Conservation (phyloP, 768 basidiomycete species). For the Butyriboletus loyo region DNA sequence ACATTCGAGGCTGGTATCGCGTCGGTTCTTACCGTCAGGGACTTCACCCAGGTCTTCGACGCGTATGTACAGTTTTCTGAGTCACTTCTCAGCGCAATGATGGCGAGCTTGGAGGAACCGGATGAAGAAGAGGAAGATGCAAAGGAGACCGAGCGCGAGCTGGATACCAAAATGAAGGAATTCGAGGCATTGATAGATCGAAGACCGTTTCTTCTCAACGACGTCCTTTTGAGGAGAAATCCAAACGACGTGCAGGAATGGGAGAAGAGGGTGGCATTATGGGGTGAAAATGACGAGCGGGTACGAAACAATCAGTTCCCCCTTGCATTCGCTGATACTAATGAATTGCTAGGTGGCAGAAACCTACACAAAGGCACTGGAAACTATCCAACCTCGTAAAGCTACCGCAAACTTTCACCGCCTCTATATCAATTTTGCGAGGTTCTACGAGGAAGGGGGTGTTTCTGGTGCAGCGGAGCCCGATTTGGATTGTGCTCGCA, state of each 20-base stretch:
- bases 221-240: constrained; percentile 89
- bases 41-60: constrained; percentile 98
- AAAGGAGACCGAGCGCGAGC: constrained; percentile 74
- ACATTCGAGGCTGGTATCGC: constrained; percentile 88
- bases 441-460: constrained; percentile 97
- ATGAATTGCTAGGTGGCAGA: constrained; percentile 67
- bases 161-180: constrained; percentile 86
- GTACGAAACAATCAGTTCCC: constrained; percentile 36
- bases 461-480: constrained; percentile 71
- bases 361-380: constrained; percentile 87
- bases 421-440: constrained; percentile 92
- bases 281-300: constrained; percentile 92
- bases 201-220: constrained; percentile 93
- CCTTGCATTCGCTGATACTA: neutral
- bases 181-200: constrained; percentile 95
- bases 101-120: constrained; percentile 77
- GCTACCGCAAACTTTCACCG: constrained; percentile 89
- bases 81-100: constrained; percentile 82
- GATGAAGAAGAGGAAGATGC: constrained; percentile 81
- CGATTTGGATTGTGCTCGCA: constrained; percentile 83
- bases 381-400: constrained; percentile 83
- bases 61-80: constrained; percentile 94
- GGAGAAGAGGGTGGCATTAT: constrained; percentile 95
- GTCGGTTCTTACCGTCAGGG: constrained; percentile 85
- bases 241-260: constrained; percentile 98